These are phyloP conservation scores for Lithospermum erythrorhizon DNA, from an alignment of 257 asterid species.

Conservation along the genomic window DNA sequence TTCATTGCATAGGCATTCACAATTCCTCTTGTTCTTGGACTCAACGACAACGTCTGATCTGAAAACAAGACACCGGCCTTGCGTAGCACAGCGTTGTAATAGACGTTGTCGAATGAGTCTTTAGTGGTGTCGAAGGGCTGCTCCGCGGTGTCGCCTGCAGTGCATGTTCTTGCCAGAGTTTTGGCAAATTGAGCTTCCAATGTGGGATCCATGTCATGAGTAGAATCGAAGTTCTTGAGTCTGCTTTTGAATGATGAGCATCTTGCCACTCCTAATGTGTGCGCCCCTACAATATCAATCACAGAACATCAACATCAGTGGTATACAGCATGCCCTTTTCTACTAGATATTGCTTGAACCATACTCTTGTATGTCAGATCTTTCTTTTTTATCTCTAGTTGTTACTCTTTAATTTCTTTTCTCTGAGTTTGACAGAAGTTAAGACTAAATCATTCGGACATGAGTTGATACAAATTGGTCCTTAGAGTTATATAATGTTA, in stretches of 20 bases:
- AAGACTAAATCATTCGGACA: no score
- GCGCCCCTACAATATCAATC: conserved; percentile 42
- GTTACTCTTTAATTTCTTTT: no score
- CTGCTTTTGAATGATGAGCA: conserved; percentile 84
- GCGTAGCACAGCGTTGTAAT: conserved; percentile 47
- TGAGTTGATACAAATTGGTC: no score
- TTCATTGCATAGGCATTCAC: conserved; percentile 60
- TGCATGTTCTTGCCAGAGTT: conserved; percentile 50
- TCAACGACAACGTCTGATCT: conserved; percentile 60
- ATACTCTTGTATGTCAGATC: neutral
- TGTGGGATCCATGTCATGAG: conserved; percentile 56
- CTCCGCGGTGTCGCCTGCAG: conserved; percentile 61
- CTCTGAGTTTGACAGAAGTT: no score
- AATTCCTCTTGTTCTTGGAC: conserved; percentile 42
- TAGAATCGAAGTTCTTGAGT: conserved; percentile 50
- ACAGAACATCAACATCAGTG: neutral
- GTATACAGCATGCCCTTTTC: neutral
- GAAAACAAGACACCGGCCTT: conserved; percentile 62
- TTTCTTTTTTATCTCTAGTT: no score
- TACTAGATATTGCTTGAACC: neutral
- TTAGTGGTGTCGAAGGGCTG: conserved; percentile 56
- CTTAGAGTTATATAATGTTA: no score
- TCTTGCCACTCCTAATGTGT: conserved; percentile 78
- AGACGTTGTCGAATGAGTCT: conserved; percentile 48
- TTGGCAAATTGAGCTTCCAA: conserved; percentile 48